Conservation (phyloP, 1,139 yeast species). For the Debaryomyces nepalensis region DNA sequence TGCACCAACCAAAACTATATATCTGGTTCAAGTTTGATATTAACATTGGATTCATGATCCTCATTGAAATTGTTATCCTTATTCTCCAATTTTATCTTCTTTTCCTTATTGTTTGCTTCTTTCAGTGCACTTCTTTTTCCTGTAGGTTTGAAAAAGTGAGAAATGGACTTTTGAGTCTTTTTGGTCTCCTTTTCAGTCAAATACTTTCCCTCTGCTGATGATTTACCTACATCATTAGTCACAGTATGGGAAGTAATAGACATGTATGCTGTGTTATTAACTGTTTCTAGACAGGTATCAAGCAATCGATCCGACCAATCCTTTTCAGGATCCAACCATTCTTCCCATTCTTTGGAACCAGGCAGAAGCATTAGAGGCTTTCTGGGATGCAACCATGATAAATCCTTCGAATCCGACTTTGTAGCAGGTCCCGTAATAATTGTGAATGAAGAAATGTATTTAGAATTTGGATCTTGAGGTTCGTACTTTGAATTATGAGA, state of each 20-base stretch:
- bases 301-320: conserved; percentile 44
- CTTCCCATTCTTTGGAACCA: conserved; percentile 55
- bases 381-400: conserved; percentile 74
- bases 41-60: not conserved
- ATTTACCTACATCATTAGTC: conserved; percentile 66
- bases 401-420: conserved; percentile 40
- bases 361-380: conserved; percentile 77
- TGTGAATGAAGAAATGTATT: conserved; percentile 59
- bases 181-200: conserved; percentile 37
- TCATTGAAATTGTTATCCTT: not conserved
- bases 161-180: conserved; percentile 30
- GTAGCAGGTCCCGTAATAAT: conserved; percentile 76
- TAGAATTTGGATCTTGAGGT: conserved; percentile 28
- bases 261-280: conserved; percentile 44
- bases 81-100: conserved; percentile 6
- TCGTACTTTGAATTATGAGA: conserved; percentile 47
- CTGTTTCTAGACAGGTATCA: conserved; percentile 40
- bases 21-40: not conserved
- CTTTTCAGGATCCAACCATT: conserved; percentile 62
- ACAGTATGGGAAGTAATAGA: conserved; percentile 60
- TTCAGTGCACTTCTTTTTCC: conserved; percentile 11
- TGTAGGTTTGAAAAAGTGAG: conserved; percentile 27
- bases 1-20: not conserved
- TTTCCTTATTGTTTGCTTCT: conserved; percentile 11
- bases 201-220: conserved; percentile 51